Conservation (phyloP, 345 rosid genomes). For the Euphorbia pulcherrima region DNA sequence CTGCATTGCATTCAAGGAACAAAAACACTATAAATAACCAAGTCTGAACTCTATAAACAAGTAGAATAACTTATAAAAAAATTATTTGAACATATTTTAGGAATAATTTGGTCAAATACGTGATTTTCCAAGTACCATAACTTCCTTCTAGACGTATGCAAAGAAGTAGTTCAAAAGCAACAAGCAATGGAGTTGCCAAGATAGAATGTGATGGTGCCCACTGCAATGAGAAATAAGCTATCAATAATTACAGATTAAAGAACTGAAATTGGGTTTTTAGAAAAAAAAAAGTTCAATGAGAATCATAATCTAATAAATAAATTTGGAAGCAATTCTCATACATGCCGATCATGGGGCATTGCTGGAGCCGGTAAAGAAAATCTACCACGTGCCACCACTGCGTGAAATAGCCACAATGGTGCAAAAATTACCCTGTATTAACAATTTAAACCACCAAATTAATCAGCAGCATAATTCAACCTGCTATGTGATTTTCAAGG, state of each 20-base stretch:
- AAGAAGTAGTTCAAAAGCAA: constrained; percentile 79
- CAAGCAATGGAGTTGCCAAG: constrained; percentile 70
- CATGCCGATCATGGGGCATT: constrained; percentile 75
- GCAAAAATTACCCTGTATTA: constrained; percentile 62
- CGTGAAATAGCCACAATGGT: constrained; percentile 82
- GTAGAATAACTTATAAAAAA: neutral
- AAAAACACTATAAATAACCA: constrained; percentile 21
- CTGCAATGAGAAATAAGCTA: constrained; percentile 43
- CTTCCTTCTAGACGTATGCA: constrained; percentile 63
- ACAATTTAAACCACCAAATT: constrained; percentile 3
- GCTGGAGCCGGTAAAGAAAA: constrained; percentile 93
- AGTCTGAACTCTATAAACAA: constrained; percentile 1
- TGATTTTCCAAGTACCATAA: constrained; percentile 44
- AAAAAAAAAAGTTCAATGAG: neutral
- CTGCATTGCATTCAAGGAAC: constrained; percentile 43
- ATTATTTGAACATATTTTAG: neutral
- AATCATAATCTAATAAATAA: constrained; percentile 9
- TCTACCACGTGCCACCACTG: constrained; percentile 75
- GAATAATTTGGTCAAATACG: neutral
- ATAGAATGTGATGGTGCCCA: constrained; percentile 88
- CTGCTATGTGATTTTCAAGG: neutral
- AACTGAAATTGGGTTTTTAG: neutral
- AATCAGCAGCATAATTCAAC: neutral
- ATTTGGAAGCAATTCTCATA: constrained; percentile 27
- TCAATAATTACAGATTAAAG: neutral